Base-by-base conservation (phyloP, 2,329 filamentous ascomycete species). In the Neofusicoccum laricinum region DNA sequence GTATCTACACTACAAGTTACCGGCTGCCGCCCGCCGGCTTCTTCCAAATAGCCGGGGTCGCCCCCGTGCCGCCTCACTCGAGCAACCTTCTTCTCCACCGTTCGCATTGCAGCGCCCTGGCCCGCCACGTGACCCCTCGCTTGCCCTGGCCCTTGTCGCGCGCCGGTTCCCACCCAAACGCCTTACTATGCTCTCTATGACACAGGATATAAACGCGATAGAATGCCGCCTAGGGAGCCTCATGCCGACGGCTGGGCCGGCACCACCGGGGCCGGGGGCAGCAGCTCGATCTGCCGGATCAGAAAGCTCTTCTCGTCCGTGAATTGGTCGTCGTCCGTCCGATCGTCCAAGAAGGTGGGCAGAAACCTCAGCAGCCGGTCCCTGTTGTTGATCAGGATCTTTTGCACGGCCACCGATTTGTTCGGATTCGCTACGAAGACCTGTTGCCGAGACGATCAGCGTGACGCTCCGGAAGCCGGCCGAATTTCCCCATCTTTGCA, bases 351-450 rank as follows among this genome's bases (percentile, higher is more conserved):
- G 74, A 99, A 99, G 67, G 90, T 90, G 7, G 92, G 91, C 61
- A 99, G 80, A 77, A 99, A 99, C 67, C 87, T 89, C 58, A 99
- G 82, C 17, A 99, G 84, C 71, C 94, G 91, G 68, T 97, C 93
- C 65, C 93, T 88, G 76, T 99, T 99, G 86, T 97, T 97, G 70
- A 98, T 89, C 68, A 99, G 81, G 72, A 99, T 97, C 75, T 94
- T 92, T 76, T 97, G 93, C 55, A 99, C 95, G 38, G 93, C 92
- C 66, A 94, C 84, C n/a, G 92, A 96, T 80, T 99, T 99, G 82
- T 98, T 93, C 7, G 95, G 95, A 76, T 99, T 99, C 66, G 95
- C 95, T 62, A 98, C 95, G 78, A 99, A 99, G 67, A 99, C 94
- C 86, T 87, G 69, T 34, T 30, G 11, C 15, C 30, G 53, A 15